Evolutionary conservation across 495 filamentous ascomycete species (phyloP).

Genomic region (Parachaetomium inaequale): DNA sequence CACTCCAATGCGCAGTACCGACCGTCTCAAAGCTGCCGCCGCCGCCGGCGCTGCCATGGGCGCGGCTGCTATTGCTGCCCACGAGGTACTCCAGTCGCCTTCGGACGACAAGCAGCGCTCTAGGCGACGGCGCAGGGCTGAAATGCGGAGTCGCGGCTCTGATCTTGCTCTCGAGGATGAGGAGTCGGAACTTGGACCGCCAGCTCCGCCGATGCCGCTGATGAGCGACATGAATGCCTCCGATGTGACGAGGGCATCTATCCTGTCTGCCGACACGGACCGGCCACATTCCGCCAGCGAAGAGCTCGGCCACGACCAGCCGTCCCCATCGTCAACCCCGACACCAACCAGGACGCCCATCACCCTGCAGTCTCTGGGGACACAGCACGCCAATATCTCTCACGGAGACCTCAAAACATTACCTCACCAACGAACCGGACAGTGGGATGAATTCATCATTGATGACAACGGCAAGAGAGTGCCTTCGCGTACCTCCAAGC

Average conservation of each 20-base stretch:
- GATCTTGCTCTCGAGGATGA: conserved; percentile 40
- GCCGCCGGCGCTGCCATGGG: conserved; percentile 36
- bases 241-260: conserved; percentile 82
- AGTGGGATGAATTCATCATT: conserved; percentile 42
- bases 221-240: conserved; percentile 78
- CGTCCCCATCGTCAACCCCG: conserved; percentile 39
- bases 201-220: conserved; percentile 73
- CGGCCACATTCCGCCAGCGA: conserved; percentile 61
- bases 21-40: conserved; percentile 39
- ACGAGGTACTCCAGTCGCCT: conserved; percentile 37
- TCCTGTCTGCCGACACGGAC: conserved; percentile 77
- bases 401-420: conserved; percentile 49
- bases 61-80: conserved; percentile 32
- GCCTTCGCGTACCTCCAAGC: conserved; percentile 21
- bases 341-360: conserved; percentile 41
- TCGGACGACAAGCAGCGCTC: conserved; percentile 46
- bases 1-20: conserved; percentile 40
- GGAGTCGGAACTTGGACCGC: conserved; percentile 40
- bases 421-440: conserved; percentile 37
- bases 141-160: conserved; percentile 38
- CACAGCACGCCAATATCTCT: conserved; percentile 50
- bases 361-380: conserved; percentile 41
- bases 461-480: conserved; percentile 46
- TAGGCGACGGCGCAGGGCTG: conserved; percentile 42
- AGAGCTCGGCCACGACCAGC: conserved; percentile 50